Base-by-base conservation (phyloP, 768 basidiomycete species). In the Xerocomellus dryophilus region DNA sequence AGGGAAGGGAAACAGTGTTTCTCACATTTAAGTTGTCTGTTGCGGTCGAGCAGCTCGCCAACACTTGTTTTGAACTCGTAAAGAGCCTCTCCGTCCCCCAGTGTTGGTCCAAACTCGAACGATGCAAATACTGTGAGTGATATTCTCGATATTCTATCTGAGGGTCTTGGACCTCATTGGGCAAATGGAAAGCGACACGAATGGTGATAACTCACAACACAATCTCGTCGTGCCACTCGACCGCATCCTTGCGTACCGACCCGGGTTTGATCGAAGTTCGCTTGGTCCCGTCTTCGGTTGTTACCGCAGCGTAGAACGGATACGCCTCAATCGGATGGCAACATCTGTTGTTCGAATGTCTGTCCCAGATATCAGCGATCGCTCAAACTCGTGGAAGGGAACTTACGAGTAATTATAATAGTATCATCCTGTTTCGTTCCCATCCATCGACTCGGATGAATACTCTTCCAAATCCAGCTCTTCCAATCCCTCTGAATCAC, bases 11-110 rank as follows among this genome's bases (percentile, higher is more conserved):
- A n/a, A 10, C 10, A 2, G 15, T 43, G 25, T 15, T 7, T 32
- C 48, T 32, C 48, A 40, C 48, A 14, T 15, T 14, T 17, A 10
- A 12, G 11, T 21, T 40, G 27, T 23, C 14, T 39, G 5, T 31
- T 20, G 21, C 20, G 15, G 7, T 41, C 39, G 17, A 49, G 39
- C 8, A 41, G 32, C 20, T 41, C 39, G 20, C 18, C 51, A 21
- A 52, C 29, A 6, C 17, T 31, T 2, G 2, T 48, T 41, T 57
- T 23, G 7, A 48, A 45, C 34, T 9, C 17, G 21, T 17, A 18
- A 21, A 59, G 42, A 18, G n/a, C 3, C 18, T 59, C 58, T 31
- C 58, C 58, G 1, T 23, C 35, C 15, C 58, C 50, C 17, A 59
- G n/a, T 32, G 36, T 52, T 8, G 42, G 36, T 11, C 35, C 47